Evolutionary conservation across 1,284 basidiomycete species (phyloP), one percentile per base, ranked within the genome.

Genomic region (Ustilago shanxiensis): DNA sequence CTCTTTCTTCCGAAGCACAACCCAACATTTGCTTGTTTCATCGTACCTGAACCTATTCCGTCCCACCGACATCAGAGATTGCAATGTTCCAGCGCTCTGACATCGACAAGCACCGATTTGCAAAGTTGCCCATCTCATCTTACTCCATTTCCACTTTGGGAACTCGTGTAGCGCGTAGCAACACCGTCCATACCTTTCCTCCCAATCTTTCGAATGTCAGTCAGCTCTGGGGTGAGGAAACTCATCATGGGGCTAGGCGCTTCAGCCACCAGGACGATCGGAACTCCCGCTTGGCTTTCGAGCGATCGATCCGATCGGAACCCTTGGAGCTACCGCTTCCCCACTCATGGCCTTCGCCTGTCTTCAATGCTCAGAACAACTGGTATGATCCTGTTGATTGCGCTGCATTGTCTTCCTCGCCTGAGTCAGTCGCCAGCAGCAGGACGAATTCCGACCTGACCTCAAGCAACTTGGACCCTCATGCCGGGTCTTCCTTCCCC

Each of bases 161-260:
- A 20, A 5, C 41, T 20, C 41, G 41, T 0, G 29, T n/a, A 24
- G 28, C 22, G 6, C 22, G 47, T 16, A 49, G 47, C 24, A 22
- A 47, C 22, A 13, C n/a, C 9, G 9, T 22, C 44, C 22, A 13
- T 26, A 9, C 50, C 26, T 13, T 47, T 44, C 33, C 31, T 35
- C 29, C 20, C 10, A 45, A 45, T 47, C 14, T 60, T 20, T 29
- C 49, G 4, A 49, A 60, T 24, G 5, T 57, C 39, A 51, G 37
- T 28, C 45, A 57, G 13, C n/a, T 44, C n/a, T 67, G 65, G 65
- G 44, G 52, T 11, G 54, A 60, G n/a, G 24, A 57, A 20, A 24
- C 29, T 5, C 53, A 44, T 35, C 35, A 14, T 13, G 13, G 22
- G 14, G 20, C 33, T 3, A 41, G 45, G 10, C 37, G 35, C 10